Evolutionary conservation across 2,329 filamentous ascomycete species (phyloP).

Genomic region (Fusarium virguliforme): DNA sequence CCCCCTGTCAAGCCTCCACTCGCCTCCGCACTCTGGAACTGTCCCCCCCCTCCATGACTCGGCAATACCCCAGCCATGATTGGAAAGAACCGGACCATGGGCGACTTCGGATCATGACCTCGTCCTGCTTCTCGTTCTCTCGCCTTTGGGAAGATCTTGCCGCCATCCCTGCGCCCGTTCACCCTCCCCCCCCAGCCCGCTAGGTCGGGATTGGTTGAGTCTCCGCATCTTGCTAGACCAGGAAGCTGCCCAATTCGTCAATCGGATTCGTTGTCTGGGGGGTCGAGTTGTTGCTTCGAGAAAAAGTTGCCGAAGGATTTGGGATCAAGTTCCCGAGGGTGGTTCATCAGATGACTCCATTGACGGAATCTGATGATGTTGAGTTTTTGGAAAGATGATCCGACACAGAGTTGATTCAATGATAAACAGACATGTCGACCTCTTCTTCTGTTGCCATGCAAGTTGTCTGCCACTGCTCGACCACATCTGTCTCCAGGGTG

Average conservation of each 20-base stretch:
- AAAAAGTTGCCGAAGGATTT: constrained; percentile 5
- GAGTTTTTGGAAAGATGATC: not conserved
- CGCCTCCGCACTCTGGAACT: constrained; percentile 21
- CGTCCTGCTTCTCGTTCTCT: not conserved
- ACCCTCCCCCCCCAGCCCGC: not conserved
- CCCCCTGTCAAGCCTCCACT: not conserved
- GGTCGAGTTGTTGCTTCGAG: not conserved
- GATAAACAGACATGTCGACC: not conserved
- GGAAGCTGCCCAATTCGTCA: constrained; percentile 16
- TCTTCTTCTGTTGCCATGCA: not conserved
- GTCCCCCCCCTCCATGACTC: not conserved
- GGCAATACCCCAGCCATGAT: constrained; percentile 23
- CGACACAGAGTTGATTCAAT: not conserved
- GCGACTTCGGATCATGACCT: constrained; percentile 12
- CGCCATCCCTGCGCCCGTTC: constrained; percentile 3
- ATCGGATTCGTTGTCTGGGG: not conserved
- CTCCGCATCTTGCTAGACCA: constrained; percentile 14
- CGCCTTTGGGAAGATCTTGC: constrained; percentile 17
- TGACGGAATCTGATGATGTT: not conserved
- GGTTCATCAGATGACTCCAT: constrained; percentile 1
- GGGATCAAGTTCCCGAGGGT: not conserved
- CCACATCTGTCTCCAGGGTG: not conserved
- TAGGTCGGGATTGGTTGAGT: not conserved
- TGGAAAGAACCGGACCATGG: constrained; percentile 8
- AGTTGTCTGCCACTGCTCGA: not conserved